These are phyloP conservation scores for Closterium sp. DNA, from an alignment of 139 green algal species.

Conservation along the genomic window DNA sequence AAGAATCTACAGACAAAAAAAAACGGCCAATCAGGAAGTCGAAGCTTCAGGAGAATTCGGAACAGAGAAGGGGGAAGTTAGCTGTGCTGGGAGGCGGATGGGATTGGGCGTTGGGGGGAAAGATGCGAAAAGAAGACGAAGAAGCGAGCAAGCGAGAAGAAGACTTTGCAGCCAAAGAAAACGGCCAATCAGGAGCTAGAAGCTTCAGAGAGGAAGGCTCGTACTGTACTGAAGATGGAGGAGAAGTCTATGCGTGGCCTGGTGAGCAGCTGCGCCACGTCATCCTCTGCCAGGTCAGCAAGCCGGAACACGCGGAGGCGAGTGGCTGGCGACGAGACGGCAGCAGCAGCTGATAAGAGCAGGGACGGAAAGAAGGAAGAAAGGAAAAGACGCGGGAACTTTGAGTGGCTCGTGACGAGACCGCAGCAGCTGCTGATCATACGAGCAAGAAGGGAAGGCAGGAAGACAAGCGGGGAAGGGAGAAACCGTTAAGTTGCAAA, in stretches of 20 bases:
- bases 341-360: neutral
- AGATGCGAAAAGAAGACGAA: neutral
- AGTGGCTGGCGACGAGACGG: neutral
- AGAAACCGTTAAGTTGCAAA: no score
- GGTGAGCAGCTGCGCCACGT: constrained; percentile 38
- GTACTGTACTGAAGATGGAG: constrained; percentile 79
- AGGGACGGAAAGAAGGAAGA: no score
- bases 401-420: no score
- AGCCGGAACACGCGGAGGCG: constrained; percentile 16
- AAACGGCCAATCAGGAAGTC: no score
- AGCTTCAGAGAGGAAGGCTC: neutral
- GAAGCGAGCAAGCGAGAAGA: neutral
- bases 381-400: no score
- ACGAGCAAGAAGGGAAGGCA: no score
- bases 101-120: neutral
- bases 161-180: neutral
- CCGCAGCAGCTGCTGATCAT: no score
- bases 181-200: no score
- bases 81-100: neutral
- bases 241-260: constrained; percentile 88
- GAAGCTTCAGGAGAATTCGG: no score
- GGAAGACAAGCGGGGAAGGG: no score
- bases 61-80: no score
- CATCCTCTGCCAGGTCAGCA: constrained; percentile 6
- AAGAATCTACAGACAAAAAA: no score